Conservation (phyloP, 108 stramenopile genomes). For the Pseudonitzschia delicatissima region DNA sequence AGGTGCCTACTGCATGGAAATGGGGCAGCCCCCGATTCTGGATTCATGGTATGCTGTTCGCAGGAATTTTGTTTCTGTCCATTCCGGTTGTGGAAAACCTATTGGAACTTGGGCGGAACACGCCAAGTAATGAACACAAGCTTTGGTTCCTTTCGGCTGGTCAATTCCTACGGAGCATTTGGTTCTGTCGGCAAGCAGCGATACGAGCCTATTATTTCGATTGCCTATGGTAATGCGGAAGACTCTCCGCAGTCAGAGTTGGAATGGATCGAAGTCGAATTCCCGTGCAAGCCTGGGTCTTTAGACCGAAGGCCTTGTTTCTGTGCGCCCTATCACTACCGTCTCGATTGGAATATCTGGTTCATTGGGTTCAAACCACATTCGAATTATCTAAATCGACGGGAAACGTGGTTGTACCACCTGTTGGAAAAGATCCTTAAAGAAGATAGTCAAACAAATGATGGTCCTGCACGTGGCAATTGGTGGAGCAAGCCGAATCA, state of each 20-base stretch:
- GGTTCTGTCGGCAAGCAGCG: conserved; percentile 54
- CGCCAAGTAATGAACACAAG: conserved; percentile 66
- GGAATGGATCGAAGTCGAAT: conserved; percentile 61
- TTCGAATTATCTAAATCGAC: conserved; percentile 28
- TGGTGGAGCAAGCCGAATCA: conserved; percentile 5
- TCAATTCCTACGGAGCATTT: conserved; percentile 81
- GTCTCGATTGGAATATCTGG: conserved; percentile 81
- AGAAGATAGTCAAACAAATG: too few relatives aligned
- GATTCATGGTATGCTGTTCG: conserved; percentile 28
- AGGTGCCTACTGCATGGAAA: too few relatives aligned
- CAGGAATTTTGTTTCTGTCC: conserved; percentile 39
- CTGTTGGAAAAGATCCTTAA: conserved; percentile 39
- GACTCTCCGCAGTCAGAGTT: background rate
- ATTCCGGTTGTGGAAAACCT: conserved; percentile 57
- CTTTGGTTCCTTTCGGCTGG: conserved; percentile 55
- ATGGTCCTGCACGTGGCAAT: too few relatives aligned
- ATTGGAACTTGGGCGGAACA: conserved; percentile 33
- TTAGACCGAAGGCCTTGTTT: conserved; percentile 63
- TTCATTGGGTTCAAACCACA: conserved; percentile 68
- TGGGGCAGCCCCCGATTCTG: conserved; percentile 25
- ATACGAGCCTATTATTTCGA: conserved; percentile 60
- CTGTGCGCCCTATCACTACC: conserved; percentile 79
- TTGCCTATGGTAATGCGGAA: conserved; percentile 33
- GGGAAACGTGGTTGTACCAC: conserved; percentile 52
- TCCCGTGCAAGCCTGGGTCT: conserved; percentile 76